These are phyloP conservation scores for Geranium rotundifolium DNA, from an alignment of 345 rosid species.

Conservation along the genomic window DNA sequence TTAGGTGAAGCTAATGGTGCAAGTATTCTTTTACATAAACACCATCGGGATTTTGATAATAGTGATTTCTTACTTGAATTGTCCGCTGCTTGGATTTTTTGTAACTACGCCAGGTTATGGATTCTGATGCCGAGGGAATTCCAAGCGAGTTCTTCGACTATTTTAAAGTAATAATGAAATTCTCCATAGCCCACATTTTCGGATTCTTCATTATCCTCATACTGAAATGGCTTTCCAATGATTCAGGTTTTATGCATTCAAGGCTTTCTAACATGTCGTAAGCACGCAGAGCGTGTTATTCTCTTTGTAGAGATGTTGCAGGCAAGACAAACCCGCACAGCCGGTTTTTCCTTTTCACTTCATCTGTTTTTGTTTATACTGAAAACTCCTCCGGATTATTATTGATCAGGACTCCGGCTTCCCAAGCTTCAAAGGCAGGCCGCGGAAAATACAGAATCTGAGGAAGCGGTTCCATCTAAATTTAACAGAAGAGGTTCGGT, in stretches of 20 bases:
- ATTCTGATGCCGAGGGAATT: constrained; percentile 98
- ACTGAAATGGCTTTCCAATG: not conserved
- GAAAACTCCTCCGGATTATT: constrained; percentile 7
- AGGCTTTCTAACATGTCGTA: constrained; percentile 95
- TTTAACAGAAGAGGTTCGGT: constrained; percentile 87
- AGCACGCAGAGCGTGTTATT: constrained; percentile 93
- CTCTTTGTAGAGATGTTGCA: constrained; percentile 98
- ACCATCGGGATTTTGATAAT: not conserved
- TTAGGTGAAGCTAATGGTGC: constrained; percentile 36
- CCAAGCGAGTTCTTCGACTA: constrained; percentile 99
- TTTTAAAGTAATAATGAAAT: constrained; percentile 58
- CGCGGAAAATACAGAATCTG: constrained; percentile 81
- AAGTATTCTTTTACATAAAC: not conserved
- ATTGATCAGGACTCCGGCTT: constrained; percentile 90
- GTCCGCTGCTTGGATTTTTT: constrained; percentile 3
- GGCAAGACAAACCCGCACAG: constrained; percentile 40
- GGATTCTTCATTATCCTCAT: not conserved
- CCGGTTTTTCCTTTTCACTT: too few relatives aligned
- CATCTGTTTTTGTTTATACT: not conserved
- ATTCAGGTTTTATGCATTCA: constrained; percentile 88
- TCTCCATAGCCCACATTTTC: not conserved
- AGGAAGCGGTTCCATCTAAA: constrained; percentile 90
- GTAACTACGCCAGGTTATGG: constrained; percentile 63
- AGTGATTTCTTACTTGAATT: not conserved
- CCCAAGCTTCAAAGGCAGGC: constrained; percentile 98